Evolutionary conservation across 2,329 filamentous ascomycete species (phyloP).

Genomic region (Ciborinia camelliae): DNA sequence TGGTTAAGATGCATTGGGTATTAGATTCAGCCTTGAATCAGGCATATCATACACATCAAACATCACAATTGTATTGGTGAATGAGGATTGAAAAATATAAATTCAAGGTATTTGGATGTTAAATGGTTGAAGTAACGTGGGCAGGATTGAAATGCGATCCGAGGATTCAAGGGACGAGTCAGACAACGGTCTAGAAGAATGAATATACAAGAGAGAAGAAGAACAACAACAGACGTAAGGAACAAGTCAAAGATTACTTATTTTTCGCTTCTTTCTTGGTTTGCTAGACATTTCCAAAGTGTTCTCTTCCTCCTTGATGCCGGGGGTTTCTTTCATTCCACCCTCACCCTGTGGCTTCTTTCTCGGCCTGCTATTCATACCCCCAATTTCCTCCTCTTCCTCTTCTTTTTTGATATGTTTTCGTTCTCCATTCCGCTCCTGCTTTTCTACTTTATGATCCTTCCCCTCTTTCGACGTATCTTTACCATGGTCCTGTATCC

Average conservation of each 20-base stretch:
- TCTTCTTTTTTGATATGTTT: not conserved
- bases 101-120: not conserved
- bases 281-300: not conserved
- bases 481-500: not conserved
- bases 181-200: not conserved
- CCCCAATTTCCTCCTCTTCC: not conserved
- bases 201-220: not conserved
- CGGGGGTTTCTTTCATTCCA: not conserved
- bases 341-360: not conserved
- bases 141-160: not conserved
- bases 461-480: not conserved
- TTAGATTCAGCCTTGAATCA: not conserved
- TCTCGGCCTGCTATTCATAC: not conserved
- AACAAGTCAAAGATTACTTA: not conserved
- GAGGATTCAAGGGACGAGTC: not conserved
- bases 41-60: not conserved
- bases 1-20: not conserved
- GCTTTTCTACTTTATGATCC: not conserved
- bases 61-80: too few species aligned
- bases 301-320: not conserved
- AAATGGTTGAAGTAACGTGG: not conserved
- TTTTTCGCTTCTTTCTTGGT: not conserved
- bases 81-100: not conserved
- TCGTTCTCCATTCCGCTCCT: not conserved
- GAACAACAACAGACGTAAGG: not conserved